A percentile compares a stretch with the other conserved stretches of the same genome.
phyloP scores from a whole-genome alignment of 805 yeast species.

The Teunomyces tritomae region DNA sequence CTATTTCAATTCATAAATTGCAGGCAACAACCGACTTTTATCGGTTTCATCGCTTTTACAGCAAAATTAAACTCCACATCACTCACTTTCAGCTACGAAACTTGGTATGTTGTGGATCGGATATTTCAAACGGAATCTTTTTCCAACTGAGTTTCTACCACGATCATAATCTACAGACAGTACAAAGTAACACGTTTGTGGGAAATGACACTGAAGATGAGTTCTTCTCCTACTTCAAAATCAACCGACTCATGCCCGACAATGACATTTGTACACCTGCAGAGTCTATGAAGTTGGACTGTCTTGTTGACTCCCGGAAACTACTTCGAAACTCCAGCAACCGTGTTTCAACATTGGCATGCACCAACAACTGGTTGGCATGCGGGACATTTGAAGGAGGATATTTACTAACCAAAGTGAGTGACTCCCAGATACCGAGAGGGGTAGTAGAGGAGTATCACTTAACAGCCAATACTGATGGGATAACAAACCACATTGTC shows the following conservation, averaged over 20 bases:
- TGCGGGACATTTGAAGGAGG: conserved; percentile 59
- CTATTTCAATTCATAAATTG: background rate
- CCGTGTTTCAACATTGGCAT: conserved; percentile 48
- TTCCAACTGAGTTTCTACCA: conserved; percentile 37
- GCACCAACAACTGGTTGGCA: conserved; percentile 40
- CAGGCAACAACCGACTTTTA: conserved; percentile 33
- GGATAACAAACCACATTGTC: conserved; percentile 51
- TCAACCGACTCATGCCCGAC: conserved; percentile 35
- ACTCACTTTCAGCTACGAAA: conserved; percentile 59
- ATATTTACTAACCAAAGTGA: conserved; percentile 36
- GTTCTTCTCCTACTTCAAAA: conserved; percentile 32
- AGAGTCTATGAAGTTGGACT: conserved; percentile 33
- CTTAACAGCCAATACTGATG: conserved; percentile 44
- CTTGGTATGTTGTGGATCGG: conserved; percentile 41
- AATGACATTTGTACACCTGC: conserved; percentile 9
- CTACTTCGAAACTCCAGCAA: conserved; percentile 29
- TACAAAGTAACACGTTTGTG: conserved; percentile 15
- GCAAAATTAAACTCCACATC: conserved; percentile 46
- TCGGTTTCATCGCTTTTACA: conserved; percentile 37
- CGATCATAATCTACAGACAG: conserved; percentile 27
- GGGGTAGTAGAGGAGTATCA: conserved; percentile 31
- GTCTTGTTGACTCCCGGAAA: conserved; percentile 36
- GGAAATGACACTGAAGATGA: conserved; percentile 20
- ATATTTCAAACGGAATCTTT: conserved; percentile 33
- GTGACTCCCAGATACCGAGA: conserved; percentile 14